phyloP scores from a whole-genome alignment of 768 basidiomycete species.

The Boletus coccyginus region DNA sequence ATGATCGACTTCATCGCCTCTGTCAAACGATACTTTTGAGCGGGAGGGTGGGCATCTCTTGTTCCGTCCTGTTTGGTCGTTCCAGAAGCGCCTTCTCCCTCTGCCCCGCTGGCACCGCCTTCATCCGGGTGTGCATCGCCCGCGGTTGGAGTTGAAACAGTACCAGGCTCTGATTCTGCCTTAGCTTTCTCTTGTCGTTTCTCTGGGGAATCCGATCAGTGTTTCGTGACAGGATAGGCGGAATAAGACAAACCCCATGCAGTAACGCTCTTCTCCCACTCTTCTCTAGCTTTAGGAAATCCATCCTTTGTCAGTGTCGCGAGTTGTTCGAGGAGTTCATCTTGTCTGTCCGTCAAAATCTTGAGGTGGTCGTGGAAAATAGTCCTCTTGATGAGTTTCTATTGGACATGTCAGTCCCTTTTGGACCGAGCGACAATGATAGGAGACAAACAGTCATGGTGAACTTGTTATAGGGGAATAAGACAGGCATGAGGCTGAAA shows the following conservation, averaged over 20 bases:
- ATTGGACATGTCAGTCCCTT: conserved; percentile 8
- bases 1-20: conserved; percentile 77
- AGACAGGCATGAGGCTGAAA: conserved; percentile 79
- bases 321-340: conserved; percentile 64
- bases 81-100: conserved; percentile 22
- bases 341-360: conserved; percentile 65
- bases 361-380: conserved; percentile 72
- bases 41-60: conserved; percentile 56
- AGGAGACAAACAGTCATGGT: conserved; percentile 72
- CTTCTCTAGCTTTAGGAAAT: conserved; percentile 67
- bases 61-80: conserved; percentile 30
- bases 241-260: conserved; percentile 57
- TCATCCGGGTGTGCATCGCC: conserved; percentile 33
- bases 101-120: conserved; percentile 24
- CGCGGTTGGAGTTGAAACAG: conserved; percentile 29
- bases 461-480: conserved; percentile 95
- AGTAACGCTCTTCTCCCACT: conserved; percentile 68
- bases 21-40: conserved; percentile 75
- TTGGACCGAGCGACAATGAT: neutral
- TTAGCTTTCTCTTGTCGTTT: conserved; percentile 57
- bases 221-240: neutral
- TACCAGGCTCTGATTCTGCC: conserved; percentile 32
- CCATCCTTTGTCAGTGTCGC: conserved; percentile 58
- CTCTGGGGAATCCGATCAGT: conserved; percentile 30
- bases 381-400: conserved; percentile 95